A percentile compares a stretch with the other conserved stretches of the same genome.
Conservation (phyloP, 331 rosid genomes). For the Quercus lobata region DNA sequence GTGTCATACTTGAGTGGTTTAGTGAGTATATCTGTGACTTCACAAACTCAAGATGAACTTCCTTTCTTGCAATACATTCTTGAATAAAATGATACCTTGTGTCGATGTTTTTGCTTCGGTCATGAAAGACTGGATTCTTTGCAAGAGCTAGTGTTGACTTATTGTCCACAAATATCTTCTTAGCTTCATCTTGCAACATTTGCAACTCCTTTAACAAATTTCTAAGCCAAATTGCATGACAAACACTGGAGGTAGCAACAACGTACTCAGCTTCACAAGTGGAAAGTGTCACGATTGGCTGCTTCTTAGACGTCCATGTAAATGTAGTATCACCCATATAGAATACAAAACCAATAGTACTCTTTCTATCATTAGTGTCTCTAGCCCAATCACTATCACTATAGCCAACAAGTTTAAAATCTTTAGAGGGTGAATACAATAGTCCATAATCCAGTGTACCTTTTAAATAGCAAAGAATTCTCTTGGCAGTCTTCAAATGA, state of each 20-base stretch:
- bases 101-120: no score
- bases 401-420: neutral
- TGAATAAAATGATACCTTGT: no score
- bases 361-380: neutral
- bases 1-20: no score
- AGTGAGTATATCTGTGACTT: no score
- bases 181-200: neutral
- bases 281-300: neutral
- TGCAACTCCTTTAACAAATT: neutral
- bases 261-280: neutral
- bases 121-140: neutral
- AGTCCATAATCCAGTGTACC: neutral
- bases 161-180: neutral
- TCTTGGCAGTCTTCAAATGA: neutral
- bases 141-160: neutral
- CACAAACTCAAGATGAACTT: no score
- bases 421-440: neutral
- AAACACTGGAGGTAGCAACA: neutral
- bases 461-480: neutral
- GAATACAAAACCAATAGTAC: neutral
- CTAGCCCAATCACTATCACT: neutral
- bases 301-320: neutral
- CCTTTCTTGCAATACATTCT: no score
- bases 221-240: neutral
- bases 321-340: no score